Evolutionary conservation across 768 basidiomycete genomes (phyloP).

Genomic region (Panellus pusillus): DNA sequence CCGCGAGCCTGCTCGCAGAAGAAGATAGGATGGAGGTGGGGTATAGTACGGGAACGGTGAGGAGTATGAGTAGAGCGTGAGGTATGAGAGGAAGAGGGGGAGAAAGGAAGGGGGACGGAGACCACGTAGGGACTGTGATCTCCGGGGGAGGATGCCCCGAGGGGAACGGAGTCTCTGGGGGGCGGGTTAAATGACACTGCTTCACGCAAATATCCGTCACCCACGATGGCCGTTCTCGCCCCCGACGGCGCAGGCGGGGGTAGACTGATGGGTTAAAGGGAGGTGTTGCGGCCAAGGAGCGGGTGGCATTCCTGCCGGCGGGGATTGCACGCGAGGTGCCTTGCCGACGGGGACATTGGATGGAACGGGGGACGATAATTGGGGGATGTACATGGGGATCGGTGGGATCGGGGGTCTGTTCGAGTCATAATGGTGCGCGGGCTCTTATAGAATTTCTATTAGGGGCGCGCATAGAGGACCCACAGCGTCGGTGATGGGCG

Average conservation of each 20-base stretch:
- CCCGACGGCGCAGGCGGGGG: neutral
- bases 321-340: slow-evolving; percentile 1
- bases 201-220: neutral
- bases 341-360: slow-evolving; percentile 8
- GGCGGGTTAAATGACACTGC: neutral
- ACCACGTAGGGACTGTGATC: neutral
- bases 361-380: slow-evolving; percentile 4
- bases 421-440: slow-evolving; percentile 8
- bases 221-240: neutral
- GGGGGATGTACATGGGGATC: slow-evolving; percentile 4
- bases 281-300: neutral
- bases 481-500: neutral
- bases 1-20: too few species aligned
- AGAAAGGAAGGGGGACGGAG: neutral
- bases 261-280: neutral
- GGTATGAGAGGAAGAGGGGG: neutral
- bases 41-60: slow-evolving; percentile 1
- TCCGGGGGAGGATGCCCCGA: neutral
- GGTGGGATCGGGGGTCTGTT: slow-evolving; percentile 6
- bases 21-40: too few species aligned
- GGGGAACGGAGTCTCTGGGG: neutral
- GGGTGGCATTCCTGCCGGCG: neutral
- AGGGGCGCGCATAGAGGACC: neutral
- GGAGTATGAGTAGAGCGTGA: neutral
- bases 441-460: slow-evolving; percentile 11